Base-by-base conservation (phyloP, 2,329 filamentous ascomycete genomes). In the Colletotrichum orchidophilum region DNA sequence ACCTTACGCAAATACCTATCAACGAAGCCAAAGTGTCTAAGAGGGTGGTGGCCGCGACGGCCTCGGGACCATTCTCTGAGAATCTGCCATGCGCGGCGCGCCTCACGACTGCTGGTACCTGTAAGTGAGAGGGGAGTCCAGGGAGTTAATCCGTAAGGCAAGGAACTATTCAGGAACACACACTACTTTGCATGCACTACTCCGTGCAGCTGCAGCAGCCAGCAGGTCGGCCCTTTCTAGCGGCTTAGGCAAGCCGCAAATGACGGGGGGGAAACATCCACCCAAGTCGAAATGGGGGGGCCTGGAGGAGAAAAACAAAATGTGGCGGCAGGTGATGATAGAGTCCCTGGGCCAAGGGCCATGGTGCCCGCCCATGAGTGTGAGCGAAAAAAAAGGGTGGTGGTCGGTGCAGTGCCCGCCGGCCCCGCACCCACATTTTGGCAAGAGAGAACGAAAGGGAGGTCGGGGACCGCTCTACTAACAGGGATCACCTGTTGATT, bases 401-500 rank as follows among this genome's bases (percentile, higher is more conserved):
- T 61, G 67, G 63, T 66, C 57, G 63, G 63, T 66, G 58, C 63
- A 59, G 54, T 61, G 42, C 29, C 63, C 35, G 31, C n/a, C 29
- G 65, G 55, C 54, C 63, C 46, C 54, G 42, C 63, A 58, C 31
- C 53, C 35, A 46, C 39, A 58, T 63, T 64, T 55, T 68, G 24
- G 49, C 61, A 67, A 61, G 58, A 61, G 59, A 21, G 60, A 35
- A 27, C 18, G 59, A 62, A 62, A 46, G 63, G 52, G 31, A 58
- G 64, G 68, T 63, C 63, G 58, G 63, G 57, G 52, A 58, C 52
- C 27, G 52, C 31, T 21, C 21, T 52, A 63, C 18, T 18, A 15
- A 39, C 64, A 71, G 58, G 68, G 64, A 54, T 71, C 29, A 29
- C 58, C 64, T 53, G 27, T 58, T 63, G 57, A 53, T 68, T 49